Conservation (phyloP, 2,329 filamentous ascomycete genomes). For the Cercospora citrullina region DNA sequence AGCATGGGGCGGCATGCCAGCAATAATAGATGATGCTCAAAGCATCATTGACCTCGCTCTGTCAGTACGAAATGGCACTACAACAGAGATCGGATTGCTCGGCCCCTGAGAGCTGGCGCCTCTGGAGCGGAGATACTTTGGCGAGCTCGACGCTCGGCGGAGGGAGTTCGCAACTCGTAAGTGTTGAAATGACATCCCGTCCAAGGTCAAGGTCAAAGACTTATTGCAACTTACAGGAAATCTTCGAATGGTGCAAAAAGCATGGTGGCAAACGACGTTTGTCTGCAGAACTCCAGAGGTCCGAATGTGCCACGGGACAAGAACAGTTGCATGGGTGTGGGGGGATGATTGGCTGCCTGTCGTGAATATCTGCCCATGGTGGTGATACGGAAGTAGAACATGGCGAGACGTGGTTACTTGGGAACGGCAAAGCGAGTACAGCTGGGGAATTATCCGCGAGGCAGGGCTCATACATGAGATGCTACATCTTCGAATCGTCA, state of each 20-base stretch:
- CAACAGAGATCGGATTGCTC: not conserved
- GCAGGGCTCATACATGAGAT: not conserved
- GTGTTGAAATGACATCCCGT: too few species aligned
- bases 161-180: too few species aligned
- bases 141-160: not conserved
- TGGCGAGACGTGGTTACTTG: not conserved
- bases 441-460: not conserved
- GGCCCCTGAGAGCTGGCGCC: not conserved
- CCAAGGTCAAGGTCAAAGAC: not conserved
- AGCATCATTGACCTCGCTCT: not conserved
- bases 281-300: too few species aligned
- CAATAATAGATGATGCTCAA: not conserved
- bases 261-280: not conserved
- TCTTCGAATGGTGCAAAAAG: not conserved
- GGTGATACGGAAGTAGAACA: not conserved
- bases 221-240: not conserved
- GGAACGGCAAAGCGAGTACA: not conserved
- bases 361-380: not conserved
- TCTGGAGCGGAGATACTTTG: not conserved
- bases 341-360: not conserved
- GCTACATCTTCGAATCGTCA: not conserved
- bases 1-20: not conserved
- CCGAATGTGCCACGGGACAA: too few species aligned
- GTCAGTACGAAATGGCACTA: not conserved
- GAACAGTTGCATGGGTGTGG: not conserved